A percentile compares a stretch with the other conserved stretches of the same genome.
phyloP scores from a whole-genome alignment of 345 rosid species.

The Salix caprea region DNA sequence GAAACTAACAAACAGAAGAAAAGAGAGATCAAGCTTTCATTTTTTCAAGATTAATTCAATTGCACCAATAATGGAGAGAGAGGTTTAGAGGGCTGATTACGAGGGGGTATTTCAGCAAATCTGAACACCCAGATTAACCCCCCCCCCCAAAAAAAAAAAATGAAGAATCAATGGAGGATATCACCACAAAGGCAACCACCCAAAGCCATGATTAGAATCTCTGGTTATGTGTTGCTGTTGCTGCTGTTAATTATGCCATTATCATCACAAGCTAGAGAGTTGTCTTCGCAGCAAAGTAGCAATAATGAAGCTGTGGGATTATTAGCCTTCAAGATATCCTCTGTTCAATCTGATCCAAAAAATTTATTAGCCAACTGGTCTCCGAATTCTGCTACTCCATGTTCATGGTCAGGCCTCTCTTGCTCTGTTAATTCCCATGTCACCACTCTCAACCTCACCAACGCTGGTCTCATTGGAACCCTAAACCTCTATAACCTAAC shows the following conservation, averaged over 20 bases:
- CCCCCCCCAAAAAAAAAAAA: conserved; percentile 11
- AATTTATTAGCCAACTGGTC: conserved; percentile 52
- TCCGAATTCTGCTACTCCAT: conserved; percentile 34
- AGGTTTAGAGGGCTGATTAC: not conserved
- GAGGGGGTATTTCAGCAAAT: not conserved
- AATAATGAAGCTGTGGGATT: conserved; percentile 42
- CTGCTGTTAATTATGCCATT: not conserved
- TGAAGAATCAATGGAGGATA: conserved; percentile 31
- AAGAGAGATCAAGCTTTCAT: not conserved
- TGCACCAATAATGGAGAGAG: not conserved
- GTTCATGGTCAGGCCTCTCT: conserved; percentile 70
- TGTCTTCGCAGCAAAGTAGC: conserved; percentile 18
- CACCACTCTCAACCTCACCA: conserved; percentile 44
- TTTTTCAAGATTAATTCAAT: not conserved
- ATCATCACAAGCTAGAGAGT: conserved; percentile 28
- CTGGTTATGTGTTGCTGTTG: conserved; percentile 15
- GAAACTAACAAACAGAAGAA: not conserved
- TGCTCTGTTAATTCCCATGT: conserved; percentile 54
- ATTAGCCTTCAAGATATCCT: conserved; percentile 59
- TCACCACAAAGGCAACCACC: conserved; percentile 5
- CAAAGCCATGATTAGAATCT: conserved; percentile 13
- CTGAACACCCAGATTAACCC: conserved; percentile 2
- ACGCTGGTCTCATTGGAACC: conserved; percentile 47
- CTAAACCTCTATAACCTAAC: conserved; percentile 52
- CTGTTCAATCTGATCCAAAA: conserved; percentile 58